Conservation (phyloP, 1,139 yeast species). For the Suhomyces bolitotheri region DNA sequence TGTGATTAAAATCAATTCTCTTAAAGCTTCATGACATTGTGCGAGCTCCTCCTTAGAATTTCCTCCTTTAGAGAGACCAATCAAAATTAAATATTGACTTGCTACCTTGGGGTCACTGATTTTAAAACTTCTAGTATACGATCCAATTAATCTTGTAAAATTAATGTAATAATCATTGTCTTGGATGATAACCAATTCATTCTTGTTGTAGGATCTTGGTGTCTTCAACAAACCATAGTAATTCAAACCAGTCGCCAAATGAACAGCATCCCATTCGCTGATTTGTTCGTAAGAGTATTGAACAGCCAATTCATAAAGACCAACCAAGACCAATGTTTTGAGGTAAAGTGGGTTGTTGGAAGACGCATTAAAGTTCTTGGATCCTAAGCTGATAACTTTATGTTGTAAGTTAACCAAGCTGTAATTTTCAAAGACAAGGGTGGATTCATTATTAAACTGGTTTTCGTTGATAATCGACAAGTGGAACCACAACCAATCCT, state of each 20-base stretch:
- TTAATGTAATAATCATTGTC: constrained; percentile 50
- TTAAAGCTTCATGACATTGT: constrained; percentile 74
- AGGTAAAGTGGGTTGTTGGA: constrained; percentile 73
- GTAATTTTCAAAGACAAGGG: constrained; percentile 69
- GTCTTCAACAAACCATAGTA: constrained; percentile 73
- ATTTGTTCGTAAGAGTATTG: constrained; percentile 61
- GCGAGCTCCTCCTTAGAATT: constrained; percentile 46
- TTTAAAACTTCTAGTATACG: constrained; percentile 79
- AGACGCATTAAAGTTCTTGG: constrained; percentile 64
- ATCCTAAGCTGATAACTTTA: constrained; percentile 70
- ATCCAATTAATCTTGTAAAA: constrained; percentile 62
- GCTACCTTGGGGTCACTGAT: constrained; percentile 88
- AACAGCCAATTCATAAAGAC: constrained; percentile 81
- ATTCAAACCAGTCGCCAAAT: constrained; percentile 78
- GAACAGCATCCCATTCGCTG: constrained; percentile 86
- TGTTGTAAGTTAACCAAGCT: constrained; percentile 73
- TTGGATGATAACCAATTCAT: constrained; percentile 36
- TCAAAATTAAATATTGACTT: constrained; percentile 77
- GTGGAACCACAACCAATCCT: constrained; percentile 98
- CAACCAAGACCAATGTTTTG: constrained; percentile 72
- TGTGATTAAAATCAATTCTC: constrained; percentile 83
- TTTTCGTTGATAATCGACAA: constrained; percentile 70
- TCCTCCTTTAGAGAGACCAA: constrained; percentile 55
- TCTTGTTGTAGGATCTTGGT: constrained; percentile 30
- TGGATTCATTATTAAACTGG: constrained; percentile 33